phyloP scores from a whole-genome alignment of 805 yeast genomes.

The Teunomyces cretensis region DNA sequence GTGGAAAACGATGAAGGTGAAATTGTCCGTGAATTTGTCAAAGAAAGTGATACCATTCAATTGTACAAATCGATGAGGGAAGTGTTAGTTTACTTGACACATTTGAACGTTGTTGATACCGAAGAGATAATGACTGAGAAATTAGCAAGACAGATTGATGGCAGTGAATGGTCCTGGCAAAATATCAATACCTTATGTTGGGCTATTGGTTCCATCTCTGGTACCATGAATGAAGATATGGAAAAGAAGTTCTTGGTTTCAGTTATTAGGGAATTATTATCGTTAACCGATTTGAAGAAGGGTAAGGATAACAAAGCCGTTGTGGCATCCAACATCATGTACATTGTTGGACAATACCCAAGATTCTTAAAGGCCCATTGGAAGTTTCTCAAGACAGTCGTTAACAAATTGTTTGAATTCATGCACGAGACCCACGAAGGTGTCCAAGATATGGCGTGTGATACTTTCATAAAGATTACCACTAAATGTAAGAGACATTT shows the following conservation, averaged over 20 bases:
- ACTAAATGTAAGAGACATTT: constrained; percentile 94
- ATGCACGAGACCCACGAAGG: constrained; percentile 99
- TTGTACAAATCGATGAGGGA: constrained; percentile 95
- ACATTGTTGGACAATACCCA: constrained; percentile 98
- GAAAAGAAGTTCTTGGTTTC: constrained; percentile 92
- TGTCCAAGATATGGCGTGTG: constrained; percentile 99
- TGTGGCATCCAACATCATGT: constrained; percentile 99
- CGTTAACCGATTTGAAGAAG: constrained; percentile 91
- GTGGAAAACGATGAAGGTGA: constrained; percentile 99
- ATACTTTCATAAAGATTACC: constrained; percentile 94
- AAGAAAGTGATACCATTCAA: constrained; percentile 95
- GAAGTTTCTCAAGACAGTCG: constrained; percentile 95
- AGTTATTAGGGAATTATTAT: constrained; percentile 87
- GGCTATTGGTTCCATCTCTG: constrained; percentile 99
- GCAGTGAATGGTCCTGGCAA: constrained; percentile 99
- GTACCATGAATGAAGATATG: constrained; percentile 97
- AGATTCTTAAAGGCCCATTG: constrained; percentile 96
- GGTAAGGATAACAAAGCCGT: constrained; percentile 99
- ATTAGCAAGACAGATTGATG: constrained; percentile 90
- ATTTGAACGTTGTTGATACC: constrained; percentile 90
- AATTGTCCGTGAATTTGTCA: constrained; percentile 94
- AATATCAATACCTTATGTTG: constrained; percentile 95
- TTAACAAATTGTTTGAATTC: constrained; percentile 91
- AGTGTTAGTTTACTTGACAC: constrained; percentile 91
- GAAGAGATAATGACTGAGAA: constrained; percentile 92